A percentile compares a stretch with the other conserved stretches of the same genome.
These are phyloP conservation scores for Blastomyces silverae DNA, from an alignment of 2,329 filamentous ascomycete genomes.

Conservation along the genomic window DNA sequence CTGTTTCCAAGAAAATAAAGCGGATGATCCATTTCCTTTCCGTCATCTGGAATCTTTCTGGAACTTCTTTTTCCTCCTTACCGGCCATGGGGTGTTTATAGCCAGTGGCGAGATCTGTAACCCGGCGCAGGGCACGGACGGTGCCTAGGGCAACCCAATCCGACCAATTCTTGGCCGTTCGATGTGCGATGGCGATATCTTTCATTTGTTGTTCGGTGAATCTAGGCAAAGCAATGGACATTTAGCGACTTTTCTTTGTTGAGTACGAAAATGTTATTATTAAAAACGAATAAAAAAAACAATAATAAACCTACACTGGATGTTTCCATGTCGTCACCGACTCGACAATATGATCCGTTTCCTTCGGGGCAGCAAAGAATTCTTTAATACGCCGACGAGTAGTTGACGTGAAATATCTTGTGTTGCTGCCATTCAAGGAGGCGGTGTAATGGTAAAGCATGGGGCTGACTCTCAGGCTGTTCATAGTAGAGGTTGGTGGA, in stretches of 20 bases:
- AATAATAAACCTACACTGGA: slow-evolving; percentile 43
- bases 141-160: slow-evolving; percentile 73
- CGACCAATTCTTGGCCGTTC: slow-evolving; percentile 62
- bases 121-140: slow-evolving; percentile 68
- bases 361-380: slow-evolving; percentile 55
- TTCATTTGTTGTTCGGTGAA: slow-evolving; percentile 77
- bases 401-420: slow-evolving; percentile 37
- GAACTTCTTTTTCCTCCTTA: slow-evolving; percentile 41
- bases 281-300: slow-evolving; percentile 23
- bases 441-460: slow-evolving; percentile 18
- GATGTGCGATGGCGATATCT: slow-evolving; percentile 65
- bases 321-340: slow-evolving; percentile 64
- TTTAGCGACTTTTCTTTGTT: background rate
- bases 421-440: slow-evolving; percentile 14
- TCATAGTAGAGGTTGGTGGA: slow-evolving; percentile 23
- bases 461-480: slow-evolving; percentile 25
- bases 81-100: slow-evolving; percentile 62
- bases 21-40: slow-evolving; percentile 85
- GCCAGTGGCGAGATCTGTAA: slow-evolving; percentile 75
- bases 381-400: slow-evolving; percentile 35
- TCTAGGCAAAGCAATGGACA: slow-evolving; percentile 21
- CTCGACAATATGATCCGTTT: slow-evolving; percentile 55
- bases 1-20: slow-evolving; percentile 88
- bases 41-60: slow-evolving; percentile 61
- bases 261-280: background rate